Evolutionary conservation across 441 rosid genomes (phyloP), one percentile per base, ranked within the genome.

Genomic region (Bocquillonia castaneifolia): DNA sequence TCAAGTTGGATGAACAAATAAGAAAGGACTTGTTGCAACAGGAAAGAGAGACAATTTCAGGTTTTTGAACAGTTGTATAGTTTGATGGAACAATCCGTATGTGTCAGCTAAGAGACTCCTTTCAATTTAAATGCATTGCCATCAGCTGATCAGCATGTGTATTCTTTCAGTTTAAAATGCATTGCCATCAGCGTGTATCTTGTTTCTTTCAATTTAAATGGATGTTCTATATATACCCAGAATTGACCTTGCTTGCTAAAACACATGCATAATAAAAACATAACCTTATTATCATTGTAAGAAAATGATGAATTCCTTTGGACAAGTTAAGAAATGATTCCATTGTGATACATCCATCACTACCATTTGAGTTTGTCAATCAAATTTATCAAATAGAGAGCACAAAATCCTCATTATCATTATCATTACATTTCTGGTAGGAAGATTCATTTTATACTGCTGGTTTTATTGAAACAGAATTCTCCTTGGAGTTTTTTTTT

Each of bases 1-100:
- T 91, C 66, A 80, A 79, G 67, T 76, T 86, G 75, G 88, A 86
- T 56, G 60, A 63, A 47, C 76, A 77, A 39, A 76, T 82, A 31
- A 69, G 17, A 7, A 62, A 64, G 31, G 65, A 71, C 63, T 69
- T 86, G 72, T 68, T 73, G 66, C 83, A 74, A 75, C 84, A 86
- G 51, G 78, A 84, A 67, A 71, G 70, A 20, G 77, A 73, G 70
- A 66, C 72, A 59, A 67, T 68, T 58, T 63, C 55, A 54, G 59
- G 56, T 28, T 50, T 63, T 40, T 67, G 23, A 44, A 62, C 37
- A 2, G 0, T 59, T 10, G 10, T n/a, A n/a, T n/a, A n/a, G n/a
- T n/a, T n/a, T n/a, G n/a, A n/a, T n/a, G n/a, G n/a, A n/a, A n/a
- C n/a, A 34, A 58, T 6, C 40, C 10, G 18, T 17, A 29, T 59